Conservation (phyloP, 2,329 filamentous ascomycete genomes). For the Aspergillus aculeatinus region DNA sequence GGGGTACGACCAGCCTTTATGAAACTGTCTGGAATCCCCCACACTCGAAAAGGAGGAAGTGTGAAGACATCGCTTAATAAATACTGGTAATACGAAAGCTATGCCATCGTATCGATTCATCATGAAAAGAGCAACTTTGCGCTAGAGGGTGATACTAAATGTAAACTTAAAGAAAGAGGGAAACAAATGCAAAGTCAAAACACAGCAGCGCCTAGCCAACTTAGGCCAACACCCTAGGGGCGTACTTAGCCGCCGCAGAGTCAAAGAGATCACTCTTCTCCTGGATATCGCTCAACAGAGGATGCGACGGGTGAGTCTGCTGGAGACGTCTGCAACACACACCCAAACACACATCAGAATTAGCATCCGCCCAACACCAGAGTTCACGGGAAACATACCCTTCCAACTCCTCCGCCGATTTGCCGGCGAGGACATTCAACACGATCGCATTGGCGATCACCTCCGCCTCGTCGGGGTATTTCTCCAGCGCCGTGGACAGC, state of each 20-base stretch:
- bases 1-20: neutral
- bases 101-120: slow-evolving; percentile 23
- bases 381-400: slow-evolving; percentile 50
- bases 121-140: slow-evolving; percentile 15
- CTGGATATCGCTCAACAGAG: slow-evolving; percentile 69
- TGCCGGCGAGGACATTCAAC: slow-evolving; percentile 73
- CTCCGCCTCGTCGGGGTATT: slow-evolving; percentile 69
- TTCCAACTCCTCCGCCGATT: slow-evolving; percentile 62
- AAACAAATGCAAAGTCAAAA: slow-evolving; percentile 3
- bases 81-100: slow-evolving; percentile 17
- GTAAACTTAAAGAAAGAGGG: slow-evolving; percentile 5
- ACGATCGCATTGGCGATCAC: slow-evolving; percentile 83
- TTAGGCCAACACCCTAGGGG: slow-evolving; percentile 65
- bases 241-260: slow-evolving; percentile 81
- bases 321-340: slow-evolving; percentile 36
- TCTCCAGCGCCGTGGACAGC: slow-evolving; percentile 73
- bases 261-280: slow-evolving; percentile 90
- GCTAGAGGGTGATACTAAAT: slow-evolving; percentile 11
- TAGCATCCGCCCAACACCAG: too few relatives aligned
- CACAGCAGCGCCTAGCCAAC: neutral
- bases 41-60: neutral
- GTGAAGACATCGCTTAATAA: slow-evolving; percentile 12
- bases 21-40: neutral
- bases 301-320: slow-evolving; percentile 64
- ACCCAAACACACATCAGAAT: too few relatives aligned